Conservation (phyloP, 2,329 filamentous ascomycete species). For the Sporothrix sp. region DNA sequence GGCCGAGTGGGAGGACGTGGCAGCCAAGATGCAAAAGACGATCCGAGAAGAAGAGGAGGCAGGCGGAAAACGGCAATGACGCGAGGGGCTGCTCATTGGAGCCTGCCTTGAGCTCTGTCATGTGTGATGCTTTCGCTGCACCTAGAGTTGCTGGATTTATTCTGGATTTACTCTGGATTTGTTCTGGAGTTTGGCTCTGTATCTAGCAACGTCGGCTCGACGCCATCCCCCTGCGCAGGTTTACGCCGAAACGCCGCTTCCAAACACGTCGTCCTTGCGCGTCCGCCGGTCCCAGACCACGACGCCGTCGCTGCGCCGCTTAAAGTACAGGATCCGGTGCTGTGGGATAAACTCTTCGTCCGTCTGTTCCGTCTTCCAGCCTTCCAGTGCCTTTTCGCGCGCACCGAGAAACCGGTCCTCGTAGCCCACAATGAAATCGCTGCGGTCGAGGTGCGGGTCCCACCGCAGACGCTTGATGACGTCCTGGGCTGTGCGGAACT, state of each 20-base stretch:
- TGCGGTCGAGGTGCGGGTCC: constrained; percentile 42
- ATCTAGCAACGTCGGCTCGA: not conserved
- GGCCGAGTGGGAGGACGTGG: constrained; percentile 34
- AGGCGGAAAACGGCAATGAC: not conserved
- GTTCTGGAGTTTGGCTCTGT: too few relatives aligned
- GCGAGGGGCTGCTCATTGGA: too few relatives aligned
- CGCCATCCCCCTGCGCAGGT: not conserved
- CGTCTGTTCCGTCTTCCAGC: constrained; percentile 53
- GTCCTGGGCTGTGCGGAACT: constrained; percentile 47
- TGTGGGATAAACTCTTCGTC: constrained; percentile 59
- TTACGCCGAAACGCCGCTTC: constrained; percentile 30
- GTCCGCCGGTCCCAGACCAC: constrained; percentile 49
- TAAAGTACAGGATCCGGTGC: constrained; percentile 54
- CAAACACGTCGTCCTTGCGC: constrained; percentile 46
- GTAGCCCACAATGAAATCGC: constrained; percentile 49
- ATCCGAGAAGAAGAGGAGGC: not conserved
- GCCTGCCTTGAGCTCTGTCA: too few relatives aligned
- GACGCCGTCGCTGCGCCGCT: constrained; percentile 38
- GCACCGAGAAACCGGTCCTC: constrained; percentile 49
- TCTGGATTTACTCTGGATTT: too few relatives aligned
- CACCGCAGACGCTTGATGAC: constrained; percentile 51
- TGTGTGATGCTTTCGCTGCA: too few relatives aligned
- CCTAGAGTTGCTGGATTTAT: too few relatives aligned
- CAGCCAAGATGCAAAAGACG: not conserved
- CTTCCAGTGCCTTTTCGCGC: constrained; percentile 42